Percentiles rank a stretch among this genome's conserved stretches.
These are phyloP conservation scores for Cyathus striatus DNA, from an alignment of 768 basidiomycete genomes.

Conservation along the genomic window DNA sequence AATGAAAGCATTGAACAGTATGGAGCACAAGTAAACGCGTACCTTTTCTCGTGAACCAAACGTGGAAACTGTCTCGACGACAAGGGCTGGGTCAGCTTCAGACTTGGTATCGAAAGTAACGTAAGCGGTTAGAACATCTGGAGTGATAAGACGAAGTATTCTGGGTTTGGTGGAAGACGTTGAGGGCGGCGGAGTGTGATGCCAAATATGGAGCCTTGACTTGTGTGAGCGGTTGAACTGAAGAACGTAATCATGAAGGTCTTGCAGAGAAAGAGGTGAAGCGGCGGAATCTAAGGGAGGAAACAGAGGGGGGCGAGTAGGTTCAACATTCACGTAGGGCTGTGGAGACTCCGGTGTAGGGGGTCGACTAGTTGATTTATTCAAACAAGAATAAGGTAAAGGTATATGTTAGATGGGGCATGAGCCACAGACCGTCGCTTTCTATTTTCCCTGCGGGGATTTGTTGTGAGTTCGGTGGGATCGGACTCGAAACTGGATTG, in stretches of 20 bases:
- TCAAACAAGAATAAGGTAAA: conserved; percentile 4
- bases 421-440: conserved; percentile 49
- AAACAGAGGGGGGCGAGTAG: conserved; percentile 35
- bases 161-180: conserved; percentile 25
- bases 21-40: conserved; percentile 7
- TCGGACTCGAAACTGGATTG: conserved; percentile 51
- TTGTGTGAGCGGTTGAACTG: conserved; percentile 46
- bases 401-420: conserved; percentile 7
- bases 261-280: conserved; percentile 35
- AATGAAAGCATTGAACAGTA: conserved; percentile 3
- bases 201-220: conserved; percentile 54
- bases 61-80: conserved; percentile 60
- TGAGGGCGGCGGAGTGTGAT: conserved; percentile 27
- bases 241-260: conserved; percentile 49
- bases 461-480: conserved; percentile 38
- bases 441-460: conserved; percentile 42
- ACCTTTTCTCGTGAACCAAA: conserved; percentile 76
- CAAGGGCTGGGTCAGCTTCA: conserved; percentile 26
- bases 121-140: conserved; percentile 65
- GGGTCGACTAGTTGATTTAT: conserved; percentile 32
- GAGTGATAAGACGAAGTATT: conserved; percentile 54
- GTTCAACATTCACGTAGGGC: conserved; percentile 44
- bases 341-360: conserved; percentile 59
- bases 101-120: conserved; percentile 40
- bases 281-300: conserved; percentile 30